A percentile compares a stretch with the other conserved stretches of the same genome.
phyloP scores from a whole-genome alignment of 2,329 filamentous ascomycete genomes.

The Kalaharituber pfeilii region DNA sequence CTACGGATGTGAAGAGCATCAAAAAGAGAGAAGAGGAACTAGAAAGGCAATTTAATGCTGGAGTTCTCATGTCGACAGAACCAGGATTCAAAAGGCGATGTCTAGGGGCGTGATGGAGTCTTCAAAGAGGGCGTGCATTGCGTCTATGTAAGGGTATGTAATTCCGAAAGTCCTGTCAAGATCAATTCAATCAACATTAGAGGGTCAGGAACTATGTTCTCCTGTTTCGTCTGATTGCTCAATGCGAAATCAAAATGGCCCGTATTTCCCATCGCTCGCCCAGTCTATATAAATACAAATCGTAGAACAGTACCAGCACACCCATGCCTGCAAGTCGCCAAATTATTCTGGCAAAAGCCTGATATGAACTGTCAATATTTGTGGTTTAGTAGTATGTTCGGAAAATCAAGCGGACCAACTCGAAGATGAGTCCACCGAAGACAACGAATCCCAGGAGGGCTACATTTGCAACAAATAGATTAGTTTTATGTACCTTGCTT shows the following conservation, averaged over 20 bases:
- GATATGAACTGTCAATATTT: background rate
- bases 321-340: background rate
- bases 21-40: slow-evolving; percentile 35
- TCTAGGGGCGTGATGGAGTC: slow-evolving; percentile 36
- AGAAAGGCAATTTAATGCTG: slow-evolving; percentile 38
- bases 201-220: too few relatives aligned
- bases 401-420: slow-evolving; percentile 26
- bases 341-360: too few relatives aligned
- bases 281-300: background rate
- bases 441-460: slow-evolving; percentile 43
- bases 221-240: too few relatives aligned
- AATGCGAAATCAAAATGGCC: background rate
- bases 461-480: too few relatives aligned
- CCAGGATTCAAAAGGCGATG: slow-evolving; percentile 35
- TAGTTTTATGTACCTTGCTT: too few relatives aligned
- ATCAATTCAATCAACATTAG: background rate
- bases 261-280: background rate
- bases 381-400: slow-evolving; percentile 1
- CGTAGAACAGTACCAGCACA: background rate
- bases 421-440: slow-evolving; percentile 37
- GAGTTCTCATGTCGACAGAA: slow-evolving; percentile 41
- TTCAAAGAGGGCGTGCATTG: too few relatives aligned
- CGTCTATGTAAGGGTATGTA: too few relatives aligned
- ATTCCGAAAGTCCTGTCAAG: background rate
- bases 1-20: slow-evolving; percentile 23